Evolutionary conservation across 768 basidiomycete genomes (phyloP).

Genomic region (Candolleomyces aberdarensis): DNA sequence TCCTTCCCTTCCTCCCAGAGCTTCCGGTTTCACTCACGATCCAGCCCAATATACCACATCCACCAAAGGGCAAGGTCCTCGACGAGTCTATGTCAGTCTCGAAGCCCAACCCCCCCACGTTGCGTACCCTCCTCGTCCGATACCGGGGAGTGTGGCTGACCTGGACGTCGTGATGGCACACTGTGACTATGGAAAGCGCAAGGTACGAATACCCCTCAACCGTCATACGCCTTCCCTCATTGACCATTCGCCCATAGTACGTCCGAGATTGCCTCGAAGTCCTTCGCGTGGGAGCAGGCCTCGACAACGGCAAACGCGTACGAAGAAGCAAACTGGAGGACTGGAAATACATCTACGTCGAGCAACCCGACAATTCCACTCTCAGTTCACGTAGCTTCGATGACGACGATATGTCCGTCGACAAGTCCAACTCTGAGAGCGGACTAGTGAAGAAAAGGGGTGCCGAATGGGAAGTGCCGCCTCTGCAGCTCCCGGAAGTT

Average conservation of each 20-base stretch:
- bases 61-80: constrained; percentile 73
- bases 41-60: constrained; percentile 39
- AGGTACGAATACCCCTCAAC: constrained; percentile 40
- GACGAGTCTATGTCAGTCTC: constrained; percentile 75
- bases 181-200: constrained; percentile 84
- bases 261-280: constrained; percentile 98
- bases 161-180: constrained; percentile 88
- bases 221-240: not conserved
- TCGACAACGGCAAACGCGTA: constrained; percentile 77
- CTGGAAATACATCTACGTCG: constrained; percentile 88
- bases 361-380: constrained; percentile 40
- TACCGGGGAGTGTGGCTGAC: constrained; percentile 82
- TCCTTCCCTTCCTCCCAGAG: constrained; percentile 66
- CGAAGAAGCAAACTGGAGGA: constrained; percentile 74
- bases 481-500: constrained; percentile 45
- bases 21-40: constrained; percentile 46
- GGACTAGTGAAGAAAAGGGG: constrained; percentile 59
- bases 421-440: constrained; percentile 42
- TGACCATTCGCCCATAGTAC: constrained; percentile 51
- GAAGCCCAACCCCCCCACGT: constrained; percentile 57
- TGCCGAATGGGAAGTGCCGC: constrained; percentile 59
- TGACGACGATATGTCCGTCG: constrained; percentile 7
- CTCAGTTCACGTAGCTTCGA: constrained; percentile 16
- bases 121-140: constrained; percentile 86
- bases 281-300: constrained; percentile 82